phyloP scores from a whole-genome alignment of 345 rosid species.

The Aethionema arabicum region DNA sequence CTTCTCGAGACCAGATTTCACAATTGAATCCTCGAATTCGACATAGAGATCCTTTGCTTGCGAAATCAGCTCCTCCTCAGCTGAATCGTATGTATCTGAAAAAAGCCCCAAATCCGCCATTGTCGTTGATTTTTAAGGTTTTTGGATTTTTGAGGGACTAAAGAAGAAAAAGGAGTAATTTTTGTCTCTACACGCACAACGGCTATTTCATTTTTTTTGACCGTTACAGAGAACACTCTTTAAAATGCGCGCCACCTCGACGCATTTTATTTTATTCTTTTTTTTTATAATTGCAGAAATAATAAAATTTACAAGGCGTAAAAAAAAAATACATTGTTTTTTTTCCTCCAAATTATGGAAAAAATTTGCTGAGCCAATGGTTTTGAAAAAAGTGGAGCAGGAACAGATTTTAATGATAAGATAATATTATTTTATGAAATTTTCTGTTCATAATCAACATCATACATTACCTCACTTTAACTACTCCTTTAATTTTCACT shows the following conservation, averaged over 20 bases:
- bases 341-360: too few relatives aligned
- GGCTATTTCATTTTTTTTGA: too few relatives aligned
- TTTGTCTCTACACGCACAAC: too few relatives aligned
- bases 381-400: slow-evolving; percentile 42
- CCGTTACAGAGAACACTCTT: too few relatives aligned
- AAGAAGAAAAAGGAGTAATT: too few relatives aligned
- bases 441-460: slow-evolving; percentile 34
- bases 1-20: slow-evolving; percentile 2
- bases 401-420: slow-evolving; percentile 11
- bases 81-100: slow-evolving; percentile 58
- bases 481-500: slow-evolving; percentile 33
- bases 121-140: neutral
- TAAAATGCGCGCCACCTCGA: too few relatives aligned
- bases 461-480: slow-evolving; percentile 39
- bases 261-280: too few relatives aligned
- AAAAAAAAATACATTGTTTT: too few relatives aligned
- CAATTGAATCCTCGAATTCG: slow-evolving; percentile 7
- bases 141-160: neutral
- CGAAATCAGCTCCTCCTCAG: slow-evolving; percentile 62
- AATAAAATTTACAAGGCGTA: neutral
- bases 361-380: neutral
- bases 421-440: neutral
- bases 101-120: slow-evolving; percentile 55
- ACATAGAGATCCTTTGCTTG: slow-evolving; percentile 56
- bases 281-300: neutral